These are phyloP conservation scores for Gynochthodes officinalis DNA, from an alignment of 257 asterid genomes.

Conservation along the genomic window DNA sequence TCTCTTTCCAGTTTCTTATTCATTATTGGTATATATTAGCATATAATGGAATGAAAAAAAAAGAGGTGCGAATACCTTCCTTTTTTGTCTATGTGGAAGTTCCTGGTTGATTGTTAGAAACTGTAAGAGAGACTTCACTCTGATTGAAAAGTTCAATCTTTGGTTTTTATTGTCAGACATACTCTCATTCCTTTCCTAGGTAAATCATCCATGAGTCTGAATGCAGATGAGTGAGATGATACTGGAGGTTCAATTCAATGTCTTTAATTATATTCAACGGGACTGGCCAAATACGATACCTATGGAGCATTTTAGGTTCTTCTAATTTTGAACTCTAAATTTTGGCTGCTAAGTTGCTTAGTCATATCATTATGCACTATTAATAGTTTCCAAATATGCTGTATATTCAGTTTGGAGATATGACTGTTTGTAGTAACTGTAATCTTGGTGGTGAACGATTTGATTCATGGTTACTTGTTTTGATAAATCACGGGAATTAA, in stretches of 20 bases:
- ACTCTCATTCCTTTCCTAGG: background rate
- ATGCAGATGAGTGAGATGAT: background rate
- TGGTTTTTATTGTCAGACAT: background rate
- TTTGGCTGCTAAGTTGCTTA: background rate
- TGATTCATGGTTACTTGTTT: background rate
- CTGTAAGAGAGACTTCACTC: background rate
- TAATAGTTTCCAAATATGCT: background rate
- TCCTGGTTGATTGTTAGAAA: background rate
- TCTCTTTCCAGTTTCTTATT: conserved; percentile 1
- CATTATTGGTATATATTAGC: background rate
- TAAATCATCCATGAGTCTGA: background rate
- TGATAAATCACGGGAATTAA: background rate
- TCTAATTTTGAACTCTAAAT: background rate
- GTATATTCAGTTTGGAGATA: background rate
- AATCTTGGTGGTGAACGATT: background rate
- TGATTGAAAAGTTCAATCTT: background rate
- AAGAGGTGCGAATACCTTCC: too few species aligned
- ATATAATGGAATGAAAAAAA: background rate
- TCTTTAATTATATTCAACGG: background rate
- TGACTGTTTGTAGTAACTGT: background rate
- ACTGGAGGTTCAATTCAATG: background rate
- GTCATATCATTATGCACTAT: too few species aligned
- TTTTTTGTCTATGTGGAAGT: background rate
- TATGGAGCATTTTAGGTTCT: background rate
- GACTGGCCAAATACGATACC: background rate